Base-by-base conservation (phyloP, 148 eudicot species). In the Selenicereus undatus region DNA sequence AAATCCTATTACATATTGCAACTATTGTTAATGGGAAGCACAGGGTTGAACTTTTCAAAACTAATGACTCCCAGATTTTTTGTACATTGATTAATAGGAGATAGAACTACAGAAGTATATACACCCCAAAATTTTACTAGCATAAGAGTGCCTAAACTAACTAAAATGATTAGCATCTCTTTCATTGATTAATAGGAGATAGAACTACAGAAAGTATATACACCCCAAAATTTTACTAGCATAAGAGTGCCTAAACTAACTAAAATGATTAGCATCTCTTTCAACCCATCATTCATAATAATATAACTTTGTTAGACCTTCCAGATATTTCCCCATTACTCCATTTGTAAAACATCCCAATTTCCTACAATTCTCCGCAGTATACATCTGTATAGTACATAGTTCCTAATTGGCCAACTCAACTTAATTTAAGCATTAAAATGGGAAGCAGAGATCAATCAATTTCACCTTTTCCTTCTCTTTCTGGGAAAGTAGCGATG, bases 401-500 rank as follows among this genome's bases (percentile, higher is more conserved):
- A 48, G 52, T 48, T 48, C 52, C 52, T 48, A 48, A 11, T 48
- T 48, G 8, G 52, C 52, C 14, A 12, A 48, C 52, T 48, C 50
- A 45, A 45, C 50, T 7, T 8, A 12, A 48, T 48, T 48, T 48
- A 48, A 48, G 14, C 52, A 48, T 11, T 11, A 48, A 9, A 48
- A 48, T 48, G 12, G 52, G 52, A 48, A 68, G 66, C 32, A 36
- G 32, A 30, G 18, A 43, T 24, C 71, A 26, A 50, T 50, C 21
- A 10, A 36, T 9, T n/a, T 72, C 50, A 95, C 98, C 94, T 94
- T 96, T 60, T 96, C 94, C 77, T 94, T 93, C 90, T 96, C 99
- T 78, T 90, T 92, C 82, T 93, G 82, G n/a, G 99, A 91, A 32
- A 93, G 89, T 8, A 96, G 88, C 24, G 97, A 89, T 0, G 97